phyloP scores from a whole-genome alignment of 192 early-diverging fungal genomes.

The Phlyctochytrium planicorne region DNA sequence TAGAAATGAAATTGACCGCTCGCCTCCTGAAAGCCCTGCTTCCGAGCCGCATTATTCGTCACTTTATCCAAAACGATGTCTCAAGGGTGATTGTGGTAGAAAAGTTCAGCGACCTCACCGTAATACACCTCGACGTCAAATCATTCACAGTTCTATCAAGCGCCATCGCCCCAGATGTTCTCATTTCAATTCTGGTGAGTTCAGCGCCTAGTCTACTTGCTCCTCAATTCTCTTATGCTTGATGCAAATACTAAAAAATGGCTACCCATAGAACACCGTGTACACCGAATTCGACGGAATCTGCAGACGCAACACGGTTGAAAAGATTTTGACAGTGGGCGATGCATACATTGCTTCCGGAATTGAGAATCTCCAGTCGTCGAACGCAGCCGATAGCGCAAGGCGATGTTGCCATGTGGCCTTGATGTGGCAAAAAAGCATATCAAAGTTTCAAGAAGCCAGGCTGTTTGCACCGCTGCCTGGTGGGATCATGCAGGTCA shows the following conservation, averaged over 20 bases:
- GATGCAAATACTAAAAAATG: no score
- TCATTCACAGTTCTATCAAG: background rate
- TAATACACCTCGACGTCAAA: background rate
- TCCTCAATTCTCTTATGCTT: background rate
- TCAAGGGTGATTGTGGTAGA: background rate
- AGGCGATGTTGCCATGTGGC: background rate
- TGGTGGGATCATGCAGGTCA: background rate
- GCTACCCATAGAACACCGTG: background rate
- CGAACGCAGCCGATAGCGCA: background rate
- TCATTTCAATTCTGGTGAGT: background rate
- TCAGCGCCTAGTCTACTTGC: background rate
- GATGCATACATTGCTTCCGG: background rate
- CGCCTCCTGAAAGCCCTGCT: background rate
- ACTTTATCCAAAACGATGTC: background rate
- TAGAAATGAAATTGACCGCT: background rate
- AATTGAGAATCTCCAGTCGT: background rate
- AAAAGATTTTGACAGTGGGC: slow-evolving; percentile 1
- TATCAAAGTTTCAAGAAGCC: background rate
- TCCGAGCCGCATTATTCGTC: background rate
- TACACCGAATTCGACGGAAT: background rate
- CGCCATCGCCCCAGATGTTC: background rate
- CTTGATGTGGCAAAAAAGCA: background rate
- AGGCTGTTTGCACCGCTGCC: background rate
- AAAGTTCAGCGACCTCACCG: background rate
- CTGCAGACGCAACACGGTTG: background rate